Percentiles rank a stretch among this genome's conserved stretches.
These are phyloP conservation scores for Leishmania major DNA, from an alignment of 208 protist genomes.

Conservation along the genomic window DNA sequence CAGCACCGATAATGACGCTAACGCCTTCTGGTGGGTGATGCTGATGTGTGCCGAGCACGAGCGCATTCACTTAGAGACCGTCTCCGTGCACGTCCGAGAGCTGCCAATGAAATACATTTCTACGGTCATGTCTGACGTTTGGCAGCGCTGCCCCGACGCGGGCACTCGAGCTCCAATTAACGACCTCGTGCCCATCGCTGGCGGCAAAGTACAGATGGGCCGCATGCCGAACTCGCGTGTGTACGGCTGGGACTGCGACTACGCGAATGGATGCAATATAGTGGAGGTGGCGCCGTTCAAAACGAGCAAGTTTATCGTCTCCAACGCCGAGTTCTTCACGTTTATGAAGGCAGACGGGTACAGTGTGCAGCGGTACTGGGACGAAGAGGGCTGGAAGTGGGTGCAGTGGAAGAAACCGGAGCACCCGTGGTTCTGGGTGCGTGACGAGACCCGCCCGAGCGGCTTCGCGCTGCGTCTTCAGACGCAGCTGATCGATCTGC, in stretches of 20 bases:
- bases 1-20: slow-evolving; percentile 77
- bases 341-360: slow-evolving; percentile 95
- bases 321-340: slow-evolving; percentile 94
- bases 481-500: slow-evolving; percentile 93
- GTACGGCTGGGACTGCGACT: slow-evolving; percentile 98
- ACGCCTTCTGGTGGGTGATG: slow-evolving; percentile 92
- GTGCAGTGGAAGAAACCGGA: slow-evolving; percentile 89
- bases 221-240: slow-evolving; percentile 64
- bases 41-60: slow-evolving; percentile 97
- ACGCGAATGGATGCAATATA: slow-evolving; percentile 72
- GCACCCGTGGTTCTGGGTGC: slow-evolving; percentile 95
- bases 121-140: slow-evolving; percentile 58
- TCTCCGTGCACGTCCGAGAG: slow-evolving; percentile 95
- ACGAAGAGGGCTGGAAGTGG: slow-evolving; percentile 97
- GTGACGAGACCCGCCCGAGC: slow-evolving; percentile 61
- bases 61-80: slow-evolving; percentile 97
- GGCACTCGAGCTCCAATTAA: slow-evolving; percentile 66
- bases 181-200: slow-evolving; percentile 75
- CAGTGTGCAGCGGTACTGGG: slow-evolving; percentile 90
- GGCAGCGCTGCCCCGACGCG: slow-evolving; percentile 71
- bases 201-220: slow-evolving; percentile 75
- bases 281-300: slow-evolving; percentile 93
- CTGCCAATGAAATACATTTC: slow-evolving; percentile 87
- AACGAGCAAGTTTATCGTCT: slow-evolving; percentile 94
- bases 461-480: slow-evolving; percentile 91